phyloP scores from a whole-genome alignment of 352 stramenopile species.

The Pilasporangium apinafurcum region DNA sequence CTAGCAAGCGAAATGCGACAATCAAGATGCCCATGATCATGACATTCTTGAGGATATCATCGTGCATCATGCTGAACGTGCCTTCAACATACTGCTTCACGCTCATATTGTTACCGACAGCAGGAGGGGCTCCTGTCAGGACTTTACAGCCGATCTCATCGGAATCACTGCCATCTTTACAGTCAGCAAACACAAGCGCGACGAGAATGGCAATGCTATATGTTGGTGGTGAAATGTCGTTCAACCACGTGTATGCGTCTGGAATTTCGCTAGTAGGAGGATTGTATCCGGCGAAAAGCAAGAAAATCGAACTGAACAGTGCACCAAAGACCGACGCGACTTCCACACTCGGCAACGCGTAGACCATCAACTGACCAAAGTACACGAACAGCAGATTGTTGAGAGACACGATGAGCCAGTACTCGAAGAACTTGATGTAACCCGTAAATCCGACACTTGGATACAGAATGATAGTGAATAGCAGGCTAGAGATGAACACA shows the following conservation, averaged over 20 bases:
- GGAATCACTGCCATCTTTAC: conserved; percentile 1
- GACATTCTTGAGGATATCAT: conserved; percentile 13
- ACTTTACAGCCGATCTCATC: conserved; percentile 12
- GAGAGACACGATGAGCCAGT: conserved; percentile 27
- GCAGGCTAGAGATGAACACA: conserved; percentile 18
- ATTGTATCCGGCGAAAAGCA: conserved; percentile 34
- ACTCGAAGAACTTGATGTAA: conserved; percentile 19
- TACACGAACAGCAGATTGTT: conserved; percentile 35
- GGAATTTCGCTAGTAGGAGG: conserved; percentile 26
- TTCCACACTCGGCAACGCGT: conserved; percentile 21
- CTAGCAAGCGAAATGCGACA: conserved; percentile 23
- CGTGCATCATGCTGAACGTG: conserved; percentile 22
- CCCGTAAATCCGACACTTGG: conserved; percentile 30
- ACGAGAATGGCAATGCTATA: conserved; percentile 28
- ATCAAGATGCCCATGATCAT: conserved; percentile 23
- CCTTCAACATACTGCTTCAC: conserved; percentile 24
- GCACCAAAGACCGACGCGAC: conserved; percentile 22
- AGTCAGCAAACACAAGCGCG: conserved; percentile 22
- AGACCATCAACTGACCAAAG: conserved; percentile 29
- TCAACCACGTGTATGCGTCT: conserved; percentile 32
- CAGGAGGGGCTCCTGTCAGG: conserved; percentile 12
- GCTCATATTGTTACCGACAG: conserved; percentile 13
- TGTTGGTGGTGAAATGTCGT: conserved; percentile 31
- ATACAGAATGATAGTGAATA: conserved; percentile 29
- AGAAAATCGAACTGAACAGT: conserved; percentile 36